A percentile compares a stretch with the other conserved stretches of the same genome.
Conservation (phyloP, 441 rosid species). For the Theobroma grandiflorum region DNA sequence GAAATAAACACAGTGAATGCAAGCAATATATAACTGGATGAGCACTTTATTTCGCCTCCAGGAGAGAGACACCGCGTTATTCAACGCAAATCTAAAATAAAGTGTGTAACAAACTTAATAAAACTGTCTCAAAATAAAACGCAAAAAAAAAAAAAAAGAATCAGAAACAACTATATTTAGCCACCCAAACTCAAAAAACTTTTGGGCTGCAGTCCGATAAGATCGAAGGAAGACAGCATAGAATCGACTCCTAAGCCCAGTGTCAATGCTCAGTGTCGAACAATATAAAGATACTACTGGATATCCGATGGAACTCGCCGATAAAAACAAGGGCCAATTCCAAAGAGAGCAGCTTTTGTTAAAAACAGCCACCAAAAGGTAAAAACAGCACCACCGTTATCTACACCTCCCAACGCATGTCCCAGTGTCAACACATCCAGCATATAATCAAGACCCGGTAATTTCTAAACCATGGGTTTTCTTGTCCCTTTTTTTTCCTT, state of each 20-base stretch:
- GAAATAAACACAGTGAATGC: background rate
- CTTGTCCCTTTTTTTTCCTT: background rate
- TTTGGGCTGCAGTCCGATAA: slow-evolving; percentile 42
- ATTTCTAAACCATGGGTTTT: slow-evolving; percentile 28
- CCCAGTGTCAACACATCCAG: slow-evolving; percentile 10
- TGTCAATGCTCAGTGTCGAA: background rate
- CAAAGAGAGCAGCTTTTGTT: slow-evolving; percentile 56
- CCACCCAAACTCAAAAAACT: slow-evolving; percentile 47
- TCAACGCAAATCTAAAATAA: background rate
- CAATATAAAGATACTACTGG: background rate
- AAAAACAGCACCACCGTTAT: slow-evolving; percentile 44
- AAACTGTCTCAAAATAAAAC: background rate
- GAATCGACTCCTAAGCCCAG: slow-evolving; percentile 18
- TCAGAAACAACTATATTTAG: slow-evolving; percentile 19
- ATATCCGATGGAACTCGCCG: slow-evolving; percentile 40
- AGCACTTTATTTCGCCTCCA: background rate
- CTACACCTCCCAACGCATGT: slow-evolving; percentile 43
- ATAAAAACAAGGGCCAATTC: slow-evolving; percentile 54
- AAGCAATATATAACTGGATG: background rate
- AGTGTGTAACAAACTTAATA: background rate
- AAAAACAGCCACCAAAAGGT: slow-evolving; percentile 5
- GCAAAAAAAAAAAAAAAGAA: background rate
- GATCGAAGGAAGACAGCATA: slow-evolving; percentile 12
- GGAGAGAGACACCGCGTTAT: background rate
- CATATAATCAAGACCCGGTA: slow-evolving; percentile 18